A percentile compares a stretch with the other conserved stretches of the same genome.
These are phyloP conservation scores for Avena eriantha DNA, from an alignment of 176 grass and related monocot genomes.

Conservation along the genomic window DNA sequence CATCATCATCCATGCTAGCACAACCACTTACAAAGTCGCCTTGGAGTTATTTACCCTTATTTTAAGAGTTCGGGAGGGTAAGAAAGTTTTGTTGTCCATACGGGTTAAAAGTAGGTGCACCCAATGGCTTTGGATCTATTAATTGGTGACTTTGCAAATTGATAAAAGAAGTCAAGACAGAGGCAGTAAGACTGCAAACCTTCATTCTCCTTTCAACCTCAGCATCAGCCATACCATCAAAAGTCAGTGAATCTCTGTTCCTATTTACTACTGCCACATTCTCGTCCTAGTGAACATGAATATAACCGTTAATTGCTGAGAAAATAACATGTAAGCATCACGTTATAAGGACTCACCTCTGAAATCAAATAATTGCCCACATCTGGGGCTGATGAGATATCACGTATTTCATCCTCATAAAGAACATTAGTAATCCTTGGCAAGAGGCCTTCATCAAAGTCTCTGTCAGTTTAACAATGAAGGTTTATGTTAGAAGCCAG, in stretches of 20 bases:
- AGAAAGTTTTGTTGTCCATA: not conserved
- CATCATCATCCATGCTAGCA: no score
- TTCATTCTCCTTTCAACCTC: conserved; percentile 89
- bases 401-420: conserved; percentile 87
- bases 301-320: conserved; percentile 40
- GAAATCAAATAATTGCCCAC: conserved; percentile 89
- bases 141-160: not conserved
- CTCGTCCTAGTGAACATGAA: conserved; percentile 64
- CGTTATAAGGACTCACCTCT: conserved; percentile 58
- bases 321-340: conserved; percentile 30
- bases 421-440: conserved; percentile 64
- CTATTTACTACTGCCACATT: conserved; percentile 54
- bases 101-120: conserved; percentile 1
- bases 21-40: not conserved
- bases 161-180: not conserved
- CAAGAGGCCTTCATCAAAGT: conserved; percentile 89
- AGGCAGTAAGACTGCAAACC: conserved; percentile 51
- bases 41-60: not conserved
- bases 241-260: conserved; percentile 60
- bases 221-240: conserved; percentile 87
- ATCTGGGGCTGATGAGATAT: conserved; percentile 86
- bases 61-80: not conserved
- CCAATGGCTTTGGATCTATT: not conserved
- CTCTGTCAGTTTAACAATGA: conserved; percentile 57
- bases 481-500: conserved; percentile 31